A percentile compares a stretch with the other conserved stretches of the same genome.
Conservation (phyloP, 352 stramenopile genomes). For the Phytopythium kandeliae region DNA sequence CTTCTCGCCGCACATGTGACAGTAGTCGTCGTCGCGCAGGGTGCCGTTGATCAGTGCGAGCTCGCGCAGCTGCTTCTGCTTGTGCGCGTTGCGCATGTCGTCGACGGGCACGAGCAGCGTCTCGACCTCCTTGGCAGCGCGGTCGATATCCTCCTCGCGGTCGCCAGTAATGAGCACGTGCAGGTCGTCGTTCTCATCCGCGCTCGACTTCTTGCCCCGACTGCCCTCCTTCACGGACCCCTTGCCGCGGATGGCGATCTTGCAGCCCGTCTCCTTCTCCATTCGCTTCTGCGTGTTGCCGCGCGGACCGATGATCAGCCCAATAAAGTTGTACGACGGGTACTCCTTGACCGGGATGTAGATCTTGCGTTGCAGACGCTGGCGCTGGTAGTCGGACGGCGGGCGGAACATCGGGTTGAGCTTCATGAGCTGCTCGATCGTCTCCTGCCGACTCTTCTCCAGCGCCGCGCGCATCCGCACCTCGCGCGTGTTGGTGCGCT, state of each 20-base stretch:
- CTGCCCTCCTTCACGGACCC: conserved; percentile 97
- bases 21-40: conserved; percentile 97
- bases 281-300: conserved; percentile 99
- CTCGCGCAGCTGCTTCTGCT: conserved; percentile 98
- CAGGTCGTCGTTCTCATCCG: conserved; percentile 95
- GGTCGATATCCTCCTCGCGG: conserved; percentile 81
- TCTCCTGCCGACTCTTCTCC: conserved; percentile 85
- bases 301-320: conserved; percentile 97
- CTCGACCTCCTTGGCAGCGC: conserved; percentile 86
- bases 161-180: conserved; percentile 94
- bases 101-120: conserved; percentile 90
- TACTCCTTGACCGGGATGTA: conserved; percentile 97
- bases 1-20: conserved; percentile 97
- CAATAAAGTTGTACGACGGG: conserved; percentile 99
- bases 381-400: conserved; percentile 84
- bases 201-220: conserved; percentile 89
- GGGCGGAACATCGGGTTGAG: conserved; percentile 90
- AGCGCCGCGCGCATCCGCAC: conserved; percentile 91
- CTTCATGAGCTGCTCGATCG: conserved; percentile 96
- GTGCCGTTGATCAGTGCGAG: conserved; percentile 99
- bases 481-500: conserved; percentile 96
- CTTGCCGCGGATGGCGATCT: conserved; percentile 97
- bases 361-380: conserved; percentile 95
- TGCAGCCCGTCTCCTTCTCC: conserved; percentile 97
- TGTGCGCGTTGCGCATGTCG: conserved; percentile 94